A percentile compares a stretch with the other conserved stretches of the same genome.
Conservation (phyloP, 2,329 filamentous ascomycete species). For the Tricladium varicosporioides region DNA sequence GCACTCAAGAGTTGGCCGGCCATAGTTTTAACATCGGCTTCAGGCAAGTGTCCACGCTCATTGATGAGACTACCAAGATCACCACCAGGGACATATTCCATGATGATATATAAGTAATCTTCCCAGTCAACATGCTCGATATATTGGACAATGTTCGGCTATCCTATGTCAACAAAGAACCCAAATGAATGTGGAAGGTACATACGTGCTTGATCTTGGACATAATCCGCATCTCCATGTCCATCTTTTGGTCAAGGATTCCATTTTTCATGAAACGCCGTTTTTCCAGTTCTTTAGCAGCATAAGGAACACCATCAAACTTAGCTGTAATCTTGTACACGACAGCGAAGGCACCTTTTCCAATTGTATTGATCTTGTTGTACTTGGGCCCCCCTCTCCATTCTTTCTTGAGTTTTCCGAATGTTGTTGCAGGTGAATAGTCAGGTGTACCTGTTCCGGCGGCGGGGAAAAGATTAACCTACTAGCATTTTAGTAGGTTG, state of each 20-base stretch:
- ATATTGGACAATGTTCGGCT: slow-evolving; percentile 89
- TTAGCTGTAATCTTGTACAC: slow-evolving; percentile 90
- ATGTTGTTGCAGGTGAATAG: slow-evolving; percentile 13
- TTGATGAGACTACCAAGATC: slow-evolving; percentile 76
- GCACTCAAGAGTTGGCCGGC: slow-evolving; percentile 76
- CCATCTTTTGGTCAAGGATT: slow-evolving; percentile 82
- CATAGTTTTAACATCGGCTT: slow-evolving; percentile 68
- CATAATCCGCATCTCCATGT: slow-evolving; percentile 98
- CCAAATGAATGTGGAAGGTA: slow-evolving; percentile 11
- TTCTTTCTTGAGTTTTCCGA: slow-evolving; percentile 48
- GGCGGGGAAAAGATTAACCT: slow-evolving; percentile 32
- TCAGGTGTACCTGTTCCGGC: slow-evolving; percentile 26
- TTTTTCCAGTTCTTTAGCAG: slow-evolving; percentile 94
- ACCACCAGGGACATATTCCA: slow-evolving; percentile 85
- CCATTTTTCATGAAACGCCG: slow-evolving; percentile 91
- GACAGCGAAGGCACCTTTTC: slow-evolving; percentile 91
- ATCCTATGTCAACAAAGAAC: slow-evolving; percentile 19
- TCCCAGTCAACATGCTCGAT: slow-evolving; percentile 84
- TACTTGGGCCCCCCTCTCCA: slow-evolving; percentile 86
- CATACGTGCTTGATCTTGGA: slow-evolving; percentile 76
- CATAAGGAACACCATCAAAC: slow-evolving; percentile 77
- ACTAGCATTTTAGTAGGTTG: slow-evolving; percentile 12
- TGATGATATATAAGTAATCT: slow-evolving; percentile 86
- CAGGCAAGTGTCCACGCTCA: slow-evolving; percentile 60
- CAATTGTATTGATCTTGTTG: slow-evolving; percentile 77